A percentile compares a stretch with the other conserved stretches of the same genome.
phyloP scores from a whole-genome alignment of 805 yeast genomes.

The Maudiozyma turicensis region DNA sequence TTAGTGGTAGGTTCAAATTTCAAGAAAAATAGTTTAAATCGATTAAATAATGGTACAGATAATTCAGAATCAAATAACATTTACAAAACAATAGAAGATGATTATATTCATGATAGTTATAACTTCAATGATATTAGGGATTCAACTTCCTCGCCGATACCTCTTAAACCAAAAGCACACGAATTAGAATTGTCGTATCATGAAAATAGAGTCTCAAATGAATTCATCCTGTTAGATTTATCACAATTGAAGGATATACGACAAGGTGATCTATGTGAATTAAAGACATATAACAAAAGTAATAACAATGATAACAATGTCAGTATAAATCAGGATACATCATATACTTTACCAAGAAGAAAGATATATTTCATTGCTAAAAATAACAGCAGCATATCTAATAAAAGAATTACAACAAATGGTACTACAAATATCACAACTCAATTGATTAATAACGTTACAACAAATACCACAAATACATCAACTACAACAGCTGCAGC shows the following conservation, averaged over 20 bases:
- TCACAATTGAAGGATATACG: conserved; percentile 49
- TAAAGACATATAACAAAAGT: conserved; percentile 37
- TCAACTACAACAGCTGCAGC: background rate
- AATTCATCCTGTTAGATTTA: conserved; percentile 56
- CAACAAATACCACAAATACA: background rate
- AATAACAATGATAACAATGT: conserved; percentile 3
- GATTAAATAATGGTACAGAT: no score
- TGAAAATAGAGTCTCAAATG: conserved; percentile 48
- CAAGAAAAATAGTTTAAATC: background rate
- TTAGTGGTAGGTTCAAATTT: conserved; percentile 17
- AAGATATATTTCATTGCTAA: conserved; percentile 38
- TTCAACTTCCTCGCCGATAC: background rate
- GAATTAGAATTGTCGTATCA: conserved; percentile 39
- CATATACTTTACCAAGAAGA: conserved; percentile 18
- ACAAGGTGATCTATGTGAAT: conserved; percentile 71
- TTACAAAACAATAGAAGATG: no score
- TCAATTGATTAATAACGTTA: background rate
- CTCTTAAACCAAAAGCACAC: conserved; percentile 1
- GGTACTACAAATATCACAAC: background rate
- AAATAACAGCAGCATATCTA: conserved; percentile 23
- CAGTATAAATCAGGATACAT: background rate
- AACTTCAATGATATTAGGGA: background rate
- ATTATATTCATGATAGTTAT: background rate
- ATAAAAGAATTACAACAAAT: background rate
- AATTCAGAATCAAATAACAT: no score